Evolutionary conservation across 2,329 filamentous ascomycete genomes (phyloP).

Genomic region (Beauveria scarabaeidicola): DNA sequence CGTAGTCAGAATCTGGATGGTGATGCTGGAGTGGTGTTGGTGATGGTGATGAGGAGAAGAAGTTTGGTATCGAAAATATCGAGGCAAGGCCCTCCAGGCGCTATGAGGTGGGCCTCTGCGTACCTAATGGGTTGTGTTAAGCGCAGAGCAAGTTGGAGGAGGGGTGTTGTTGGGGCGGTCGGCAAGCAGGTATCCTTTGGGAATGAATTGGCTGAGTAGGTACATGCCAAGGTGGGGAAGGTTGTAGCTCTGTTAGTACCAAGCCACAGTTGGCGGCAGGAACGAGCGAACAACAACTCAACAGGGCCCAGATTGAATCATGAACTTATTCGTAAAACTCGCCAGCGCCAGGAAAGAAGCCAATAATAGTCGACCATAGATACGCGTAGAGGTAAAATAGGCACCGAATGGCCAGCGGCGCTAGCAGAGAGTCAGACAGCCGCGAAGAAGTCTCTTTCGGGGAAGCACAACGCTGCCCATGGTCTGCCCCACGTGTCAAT

Average conservation of each 20-base stretch:
- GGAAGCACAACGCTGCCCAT: not conserved
- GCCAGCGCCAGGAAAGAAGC: too few species aligned
- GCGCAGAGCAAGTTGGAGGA: not conserved
- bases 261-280: too few species aligned
- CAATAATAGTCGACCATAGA: too few species aligned
- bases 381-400: too few species aligned
- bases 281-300: too few species aligned
- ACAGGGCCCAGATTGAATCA: too few species aligned
- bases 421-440: not conserved
- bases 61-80: slow-evolving; percentile 11
- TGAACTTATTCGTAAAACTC: too few species aligned
- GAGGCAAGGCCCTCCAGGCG: slow-evolving; percentile 22
- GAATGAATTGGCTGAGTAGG: not conserved
- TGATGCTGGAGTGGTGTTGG: slow-evolving; percentile 2
- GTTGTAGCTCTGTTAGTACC: not conserved
- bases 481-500: not conserved
- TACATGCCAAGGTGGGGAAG: not conserved
- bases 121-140: slow-evolving; percentile 22
- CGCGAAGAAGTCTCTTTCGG: not conserved
- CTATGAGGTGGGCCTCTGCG: slow-evolving; percentile 31
- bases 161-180: not conserved
- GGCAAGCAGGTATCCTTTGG: not conserved
- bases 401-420: not conserved
- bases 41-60: slow-evolving; percentile 16
- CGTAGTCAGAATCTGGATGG: slow-evolving; percentile 3